Evolutionary conservation across 2,329 filamentous ascomycete genomes (phyloP).

Genomic region (Aureobasidium pullulans): DNA sequence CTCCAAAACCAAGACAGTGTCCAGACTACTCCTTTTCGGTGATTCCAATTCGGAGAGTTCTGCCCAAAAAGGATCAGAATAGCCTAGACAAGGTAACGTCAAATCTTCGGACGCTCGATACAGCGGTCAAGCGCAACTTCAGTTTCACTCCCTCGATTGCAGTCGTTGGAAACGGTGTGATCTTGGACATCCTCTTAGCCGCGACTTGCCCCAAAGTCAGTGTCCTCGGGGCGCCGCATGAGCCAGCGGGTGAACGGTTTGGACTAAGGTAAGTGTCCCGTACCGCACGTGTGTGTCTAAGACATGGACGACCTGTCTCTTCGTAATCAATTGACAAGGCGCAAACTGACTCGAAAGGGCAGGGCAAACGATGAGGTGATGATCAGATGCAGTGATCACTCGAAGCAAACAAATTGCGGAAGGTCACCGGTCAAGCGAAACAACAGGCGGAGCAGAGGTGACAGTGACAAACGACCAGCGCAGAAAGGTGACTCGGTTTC

Average conservation of each 20-base stretch:
- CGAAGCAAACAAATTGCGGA: neutral
- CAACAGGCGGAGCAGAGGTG: neutral
- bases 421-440: slow-evolving; percentile 4
- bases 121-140: neutral
- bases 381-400: neutral
- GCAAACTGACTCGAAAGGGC: slow-evolving; percentile 2
- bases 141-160: neutral
- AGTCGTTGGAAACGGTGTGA: neutral
- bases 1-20: neutral
- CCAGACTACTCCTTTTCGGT: neutral
- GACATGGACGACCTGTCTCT: neutral
- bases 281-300: slow-evolving; percentile 7
- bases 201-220: neutral
- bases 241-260: slow-evolving; percentile 9
- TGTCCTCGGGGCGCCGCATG: slow-evolving; percentile 5
- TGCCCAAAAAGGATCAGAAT: neutral
- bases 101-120: neutral
- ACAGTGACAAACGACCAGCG: slow-evolving; percentile 1
- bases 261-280: slow-evolving; percentile 10
- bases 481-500: neutral
- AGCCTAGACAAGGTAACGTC: neutral
- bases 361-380: neutral
- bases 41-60: neutral
- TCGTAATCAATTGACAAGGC: slow-evolving; percentile 1
- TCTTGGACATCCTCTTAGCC: slow-evolving; percentile 3